These are phyloP conservation scores for Aureobasidium sp. DNA, from an alignment of 2,329 filamentous ascomycete genomes.

Conservation along the genomic window DNA sequence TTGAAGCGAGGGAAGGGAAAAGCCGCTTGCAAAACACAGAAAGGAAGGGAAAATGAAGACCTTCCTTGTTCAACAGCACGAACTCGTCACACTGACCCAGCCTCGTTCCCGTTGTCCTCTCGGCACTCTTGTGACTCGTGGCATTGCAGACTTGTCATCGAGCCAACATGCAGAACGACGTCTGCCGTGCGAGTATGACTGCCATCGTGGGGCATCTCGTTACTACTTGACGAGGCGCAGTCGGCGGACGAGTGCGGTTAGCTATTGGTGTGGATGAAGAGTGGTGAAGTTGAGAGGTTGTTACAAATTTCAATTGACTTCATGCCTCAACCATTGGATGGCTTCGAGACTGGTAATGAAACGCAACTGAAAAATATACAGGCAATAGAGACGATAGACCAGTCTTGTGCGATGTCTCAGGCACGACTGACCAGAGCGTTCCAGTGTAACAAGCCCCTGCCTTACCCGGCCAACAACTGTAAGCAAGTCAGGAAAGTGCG, in stretches of 20 bases:
- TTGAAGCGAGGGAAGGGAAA: neutral
- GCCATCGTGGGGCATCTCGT: neutral
- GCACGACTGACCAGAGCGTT: neutral
- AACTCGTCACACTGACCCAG: neutral
- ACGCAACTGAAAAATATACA: neutral
- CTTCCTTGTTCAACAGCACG: neutral
- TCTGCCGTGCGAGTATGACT: neutral
- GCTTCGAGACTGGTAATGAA: neutral
- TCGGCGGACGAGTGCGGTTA: neutral
- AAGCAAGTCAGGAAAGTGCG: neutral
- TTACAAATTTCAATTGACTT: constrained; percentile 10
- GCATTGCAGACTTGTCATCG: neutral
- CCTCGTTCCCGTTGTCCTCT: neutral
- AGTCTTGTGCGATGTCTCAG: neutral
- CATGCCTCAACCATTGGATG: constrained; percentile 8
- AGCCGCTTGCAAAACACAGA: neutral
- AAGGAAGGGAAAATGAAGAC: neutral
- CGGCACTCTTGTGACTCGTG: neutral
- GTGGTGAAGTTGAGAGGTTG: neutral
- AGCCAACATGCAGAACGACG: neutral
- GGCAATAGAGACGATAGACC: constrained; percentile 7
- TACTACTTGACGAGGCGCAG: neutral
- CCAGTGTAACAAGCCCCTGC: neutral
- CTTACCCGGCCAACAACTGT: neutral
- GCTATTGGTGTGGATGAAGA: neutral